Conservation (phyloP, 352 stramenopile species). For the Globisporangium paroecandrum region DNA sequence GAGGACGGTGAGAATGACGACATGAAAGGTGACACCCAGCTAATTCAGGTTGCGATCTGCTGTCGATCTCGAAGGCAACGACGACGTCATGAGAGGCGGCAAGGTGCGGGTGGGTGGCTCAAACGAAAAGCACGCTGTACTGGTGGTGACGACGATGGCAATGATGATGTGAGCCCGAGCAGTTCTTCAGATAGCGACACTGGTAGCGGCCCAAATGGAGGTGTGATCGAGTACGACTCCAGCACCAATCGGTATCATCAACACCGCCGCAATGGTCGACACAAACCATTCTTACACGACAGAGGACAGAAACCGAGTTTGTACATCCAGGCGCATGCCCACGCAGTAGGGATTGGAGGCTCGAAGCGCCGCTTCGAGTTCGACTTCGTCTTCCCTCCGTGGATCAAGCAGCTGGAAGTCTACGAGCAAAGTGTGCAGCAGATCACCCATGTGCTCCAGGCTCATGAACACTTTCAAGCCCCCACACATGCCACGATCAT, state of each 20-base stretch:
- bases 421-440: constrained; percentile 43
- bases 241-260: background rate
- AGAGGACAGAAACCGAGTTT: constrained; percentile 17
- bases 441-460: constrained; percentile 40
- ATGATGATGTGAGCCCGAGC: background rate
- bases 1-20: background rate
- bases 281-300: constrained; percentile 4
- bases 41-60: constrained; percentile 58
- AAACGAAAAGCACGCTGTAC: background rate
- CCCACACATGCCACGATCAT: constrained; percentile 48
- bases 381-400: constrained; percentile 56
- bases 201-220: background rate
- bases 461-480: constrained; percentile 14
- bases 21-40: constrained; percentile 6
- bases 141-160: constrained; percentile 15
- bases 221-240: constrained; percentile 27
- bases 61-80: constrained; percentile 39
- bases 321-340: constrained; percentile 21
- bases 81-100: background rate
- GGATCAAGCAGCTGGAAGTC: constrained; percentile 44
- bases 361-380: constrained; percentile 56
- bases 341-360: background rate
- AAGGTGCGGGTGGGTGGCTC: background rate
- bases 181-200: constrained; percentile 17
- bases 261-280: background rate